Evolutionary conservation across 805 yeast genomes (phyloP).

Genomic region (Ogataea nakhonphanomensis): DNA sequence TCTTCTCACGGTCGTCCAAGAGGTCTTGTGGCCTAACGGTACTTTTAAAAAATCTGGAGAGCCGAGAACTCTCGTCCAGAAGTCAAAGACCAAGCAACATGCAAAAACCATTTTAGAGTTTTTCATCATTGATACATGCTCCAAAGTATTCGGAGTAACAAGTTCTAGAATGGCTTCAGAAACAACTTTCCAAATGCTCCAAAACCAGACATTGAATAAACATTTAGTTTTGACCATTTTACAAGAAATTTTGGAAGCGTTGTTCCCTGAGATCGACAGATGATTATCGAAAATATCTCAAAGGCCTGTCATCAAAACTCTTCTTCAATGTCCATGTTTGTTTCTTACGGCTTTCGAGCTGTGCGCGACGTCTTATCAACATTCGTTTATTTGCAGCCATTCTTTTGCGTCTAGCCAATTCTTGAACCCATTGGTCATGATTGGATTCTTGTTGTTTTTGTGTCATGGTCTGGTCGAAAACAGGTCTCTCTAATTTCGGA

Average conservation of each 20-base stretch:
- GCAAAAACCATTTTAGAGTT: slow-evolving; percentile 53
- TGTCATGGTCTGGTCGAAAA: slow-evolving; percentile 11
- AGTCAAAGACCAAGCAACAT: slow-evolving; percentile 50
- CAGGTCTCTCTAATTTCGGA: slow-evolving; percentile 11
- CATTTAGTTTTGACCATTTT: slow-evolving; percentile 57
- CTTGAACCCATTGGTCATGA: not conserved
- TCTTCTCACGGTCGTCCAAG: slow-evolving; percentile 30
- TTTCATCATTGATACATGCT: slow-evolving; percentile 60
- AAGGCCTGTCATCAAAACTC: slow-evolving; percentile 5
- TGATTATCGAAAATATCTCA: slow-evolving; percentile 1
- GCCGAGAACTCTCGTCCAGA: slow-evolving; percentile 48
- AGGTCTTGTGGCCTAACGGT: slow-evolving; percentile 51
- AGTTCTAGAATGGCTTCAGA: slow-evolving; percentile 62
- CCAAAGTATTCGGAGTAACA: slow-evolving; percentile 68
- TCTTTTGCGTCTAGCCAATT: not conserved
- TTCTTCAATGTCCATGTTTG: slow-evolving; percentile 10
- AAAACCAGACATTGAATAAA: slow-evolving; percentile 66
- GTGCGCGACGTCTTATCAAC: slow-evolving; percentile 7
- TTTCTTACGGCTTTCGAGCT: slow-evolving; percentile 5
- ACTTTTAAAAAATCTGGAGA: slow-evolving; percentile 42
- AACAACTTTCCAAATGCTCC: slow-evolving; percentile 61
- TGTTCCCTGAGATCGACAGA: slow-evolving; percentile 37
- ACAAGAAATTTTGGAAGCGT: slow-evolving; percentile 51
- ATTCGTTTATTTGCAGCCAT: not conserved
- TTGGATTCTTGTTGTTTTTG: slow-evolving; percentile 4